Conservation (phyloP, 1,284 basidiomycete species). For the Ceratobasidium theobromae region DNA sequence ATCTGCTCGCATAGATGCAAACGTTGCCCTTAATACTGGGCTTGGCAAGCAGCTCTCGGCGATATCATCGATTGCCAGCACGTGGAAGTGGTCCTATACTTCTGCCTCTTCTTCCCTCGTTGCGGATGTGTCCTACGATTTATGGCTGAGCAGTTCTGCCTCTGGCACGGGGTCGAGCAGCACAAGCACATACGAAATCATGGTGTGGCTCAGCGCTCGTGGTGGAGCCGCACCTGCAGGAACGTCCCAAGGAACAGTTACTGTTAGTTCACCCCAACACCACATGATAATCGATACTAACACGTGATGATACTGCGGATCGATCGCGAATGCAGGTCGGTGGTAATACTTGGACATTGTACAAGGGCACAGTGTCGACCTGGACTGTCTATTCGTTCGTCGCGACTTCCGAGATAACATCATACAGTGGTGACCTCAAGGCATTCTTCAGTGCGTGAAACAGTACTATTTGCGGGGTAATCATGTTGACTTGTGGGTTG, state of each 20-base stretch:
- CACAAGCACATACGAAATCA: slow-evolving; percentile 31
- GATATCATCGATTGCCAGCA: slow-evolving; percentile 43
- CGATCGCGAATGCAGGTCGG: neutral
- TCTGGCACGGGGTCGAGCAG: slow-evolving; percentile 39
- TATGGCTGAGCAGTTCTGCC: slow-evolving; percentile 43
- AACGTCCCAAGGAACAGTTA: slow-evolving; percentile 42
- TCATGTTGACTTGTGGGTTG: slow-evolving; percentile 7
- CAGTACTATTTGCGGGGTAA: neutral
- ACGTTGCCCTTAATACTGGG: slow-evolving; percentile 16
- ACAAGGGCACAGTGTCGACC: slow-evolving; percentile 43
- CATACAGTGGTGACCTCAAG: slow-evolving; percentile 44
- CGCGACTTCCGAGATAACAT: slow-evolving; percentile 40
- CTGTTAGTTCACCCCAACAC: neutral
- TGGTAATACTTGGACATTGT: slow-evolving; percentile 41
- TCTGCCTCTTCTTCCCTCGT: slow-evolving; percentile 44
- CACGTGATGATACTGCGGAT: neutral
- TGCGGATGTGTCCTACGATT: slow-evolving; percentile 46
- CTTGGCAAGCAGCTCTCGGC: slow-evolving; percentile 42
- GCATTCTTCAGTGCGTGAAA: slow-evolving; percentile 43
- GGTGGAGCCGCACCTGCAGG: slow-evolving; percentile 45
- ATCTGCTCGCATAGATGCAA: neutral
- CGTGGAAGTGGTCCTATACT: slow-evolving; percentile 44
- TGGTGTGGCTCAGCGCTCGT: slow-evolving; percentile 45
- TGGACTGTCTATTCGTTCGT: slow-evolving; percentile 46
- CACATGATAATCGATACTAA: neutral